These are phyloP conservation scores for Cucurbitaria berberidis DNA, from an alignment of 2,329 filamentous ascomycete genomes.

Conservation along the genomic window DNA sequence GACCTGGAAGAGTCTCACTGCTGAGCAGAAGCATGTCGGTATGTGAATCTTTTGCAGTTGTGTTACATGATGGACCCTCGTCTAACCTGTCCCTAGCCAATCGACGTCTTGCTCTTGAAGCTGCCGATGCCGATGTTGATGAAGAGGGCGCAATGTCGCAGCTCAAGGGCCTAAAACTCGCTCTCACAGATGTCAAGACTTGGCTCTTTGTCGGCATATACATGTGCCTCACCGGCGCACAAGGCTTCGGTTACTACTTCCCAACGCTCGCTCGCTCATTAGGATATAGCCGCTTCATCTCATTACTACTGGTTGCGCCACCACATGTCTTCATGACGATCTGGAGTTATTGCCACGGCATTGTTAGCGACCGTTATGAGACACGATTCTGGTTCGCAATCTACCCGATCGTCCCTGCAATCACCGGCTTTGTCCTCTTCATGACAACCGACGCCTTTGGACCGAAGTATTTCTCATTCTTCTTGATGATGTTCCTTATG, in stretches of 20 bases:
- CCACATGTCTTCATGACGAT: conserved; percentile 67
- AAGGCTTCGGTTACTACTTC: conserved; percentile 64
- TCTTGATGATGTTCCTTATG: conserved; percentile 64
- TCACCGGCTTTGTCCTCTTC: conserved; percentile 61
- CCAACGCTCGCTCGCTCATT: conserved; percentile 61
- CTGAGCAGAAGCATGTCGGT: conserved; percentile 50
- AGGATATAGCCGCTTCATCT: conserved; percentile 60
- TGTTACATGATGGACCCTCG: no score
- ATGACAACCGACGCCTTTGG: conserved; percentile 60
- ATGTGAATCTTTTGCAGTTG: background rate
- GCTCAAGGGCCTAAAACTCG: conserved; percentile 58
- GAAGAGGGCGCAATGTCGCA: conserved; percentile 57
- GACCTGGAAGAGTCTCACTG: conserved; percentile 50
- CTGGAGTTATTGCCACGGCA: conserved; percentile 49
- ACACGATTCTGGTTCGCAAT: conserved; percentile 51
- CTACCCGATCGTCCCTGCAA: conserved; percentile 58
- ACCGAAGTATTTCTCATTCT: conserved; percentile 62
- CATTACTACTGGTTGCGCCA: conserved; percentile 62
- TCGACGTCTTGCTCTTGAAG: conserved; percentile 59
- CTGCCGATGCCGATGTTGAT: conserved; percentile 52
- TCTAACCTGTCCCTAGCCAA: conserved; percentile 40
- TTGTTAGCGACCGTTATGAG: conserved; percentile 50
- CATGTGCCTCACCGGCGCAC: conserved; percentile 57
- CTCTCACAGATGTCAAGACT: conserved; percentile 58
- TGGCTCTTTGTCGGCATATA: conserved; percentile 58